Evolutionary conservation across 345 rosid genomes (phyloP).

Genomic region (thale cress (Arabidopsis thaliana)): DNA sequence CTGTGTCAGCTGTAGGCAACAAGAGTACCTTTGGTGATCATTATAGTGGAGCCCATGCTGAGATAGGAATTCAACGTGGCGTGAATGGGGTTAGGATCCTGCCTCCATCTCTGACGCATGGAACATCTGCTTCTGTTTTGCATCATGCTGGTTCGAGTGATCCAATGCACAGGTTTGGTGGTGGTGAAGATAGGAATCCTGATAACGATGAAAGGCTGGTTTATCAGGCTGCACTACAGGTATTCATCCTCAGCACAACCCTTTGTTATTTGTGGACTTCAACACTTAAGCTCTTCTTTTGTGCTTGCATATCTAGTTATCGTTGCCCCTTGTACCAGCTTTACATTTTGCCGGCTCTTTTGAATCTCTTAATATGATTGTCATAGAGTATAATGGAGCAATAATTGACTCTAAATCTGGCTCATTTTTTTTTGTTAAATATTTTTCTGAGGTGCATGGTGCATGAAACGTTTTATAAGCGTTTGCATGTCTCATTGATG

Average conservation of each 20-base stretch:
- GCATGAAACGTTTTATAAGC: slow-evolving; percentile 5
- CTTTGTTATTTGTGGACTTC: slow-evolving; percentile 13
- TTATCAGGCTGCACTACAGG: slow-evolving; percentile 95
- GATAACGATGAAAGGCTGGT: slow-evolving; percentile 76
- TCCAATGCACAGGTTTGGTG: slow-evolving; percentile 48
- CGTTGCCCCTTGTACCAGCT: slow-evolving; percentile 6
- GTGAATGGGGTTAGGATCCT: slow-evolving; percentile 65
- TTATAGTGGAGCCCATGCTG: slow-evolving; percentile 47
- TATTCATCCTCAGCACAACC: slow-evolving; percentile 43
- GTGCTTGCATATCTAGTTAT: slow-evolving; percentile 5
- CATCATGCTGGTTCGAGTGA: slow-evolving; percentile 62
- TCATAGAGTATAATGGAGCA: slow-evolving; percentile 8
- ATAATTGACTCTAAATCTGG: background rate
- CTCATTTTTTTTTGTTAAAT: background rate
- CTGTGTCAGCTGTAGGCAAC: slow-evolving; percentile 29
- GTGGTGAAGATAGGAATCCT: slow-evolving; percentile 61
- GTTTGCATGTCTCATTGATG: slow-evolving; percentile 4
- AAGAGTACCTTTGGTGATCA: slow-evolving; percentile 50
- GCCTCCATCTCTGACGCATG: slow-evolving; percentile 66
- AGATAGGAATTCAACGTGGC: slow-evolving; percentile 59
- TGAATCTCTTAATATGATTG: slow-evolving; percentile 7
- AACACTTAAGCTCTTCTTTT: slow-evolving; percentile 11
- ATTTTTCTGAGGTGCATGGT: slow-evolving; percentile 10
- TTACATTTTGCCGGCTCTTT: slow-evolving; percentile 25
- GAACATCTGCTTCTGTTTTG: slow-evolving; percentile 48